phyloP scores from a whole-genome alignment of 768 basidiomycete genomes.

The Kockovaella imperatae region DNA sequence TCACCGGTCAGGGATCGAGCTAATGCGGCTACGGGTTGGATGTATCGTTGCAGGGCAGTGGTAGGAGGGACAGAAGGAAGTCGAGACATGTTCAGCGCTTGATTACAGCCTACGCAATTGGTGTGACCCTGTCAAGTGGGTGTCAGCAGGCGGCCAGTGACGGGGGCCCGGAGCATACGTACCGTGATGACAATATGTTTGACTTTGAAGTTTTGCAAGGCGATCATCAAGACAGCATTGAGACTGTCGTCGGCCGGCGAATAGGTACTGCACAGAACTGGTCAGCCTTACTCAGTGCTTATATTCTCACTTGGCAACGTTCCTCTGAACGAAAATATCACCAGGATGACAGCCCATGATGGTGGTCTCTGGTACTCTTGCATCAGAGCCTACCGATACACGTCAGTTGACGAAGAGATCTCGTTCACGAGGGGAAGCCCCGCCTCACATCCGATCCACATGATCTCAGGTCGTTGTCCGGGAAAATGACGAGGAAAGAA shows the following conservation, averaged over 20 bases:
- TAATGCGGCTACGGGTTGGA: conserved; percentile 23
- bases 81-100: conserved; percentile 27
- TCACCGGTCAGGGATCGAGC: conserved; percentile 15
- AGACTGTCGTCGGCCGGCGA: conserved; percentile 32
- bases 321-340: conserved; percentile 34
- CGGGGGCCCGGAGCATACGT: neutral
- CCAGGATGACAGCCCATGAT: conserved; percentile 35
- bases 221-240: conserved; percentile 37
- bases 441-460: conserved; percentile 36
- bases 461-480: conserved; percentile 35
- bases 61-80: conserved; percentile 21
- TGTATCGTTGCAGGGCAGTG: conserved; percentile 26
- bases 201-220: conserved; percentile 37
- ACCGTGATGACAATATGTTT: conserved; percentile 38
- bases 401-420: neutral
- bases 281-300: neutral
- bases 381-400: conserved; percentile 26
- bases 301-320: conserved; percentile 30
- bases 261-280: conserved; percentile 17
- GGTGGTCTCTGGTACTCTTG: conserved; percentile 34
- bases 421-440: neutral
- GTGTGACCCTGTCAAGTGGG: conserved; percentile 24
- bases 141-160: neutral
- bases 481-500: conserved; percentile 33
- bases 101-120: conserved; percentile 34